Conservation (phyloP, 257 asterid genomes). For the Nicotiana tabacum region DNA sequence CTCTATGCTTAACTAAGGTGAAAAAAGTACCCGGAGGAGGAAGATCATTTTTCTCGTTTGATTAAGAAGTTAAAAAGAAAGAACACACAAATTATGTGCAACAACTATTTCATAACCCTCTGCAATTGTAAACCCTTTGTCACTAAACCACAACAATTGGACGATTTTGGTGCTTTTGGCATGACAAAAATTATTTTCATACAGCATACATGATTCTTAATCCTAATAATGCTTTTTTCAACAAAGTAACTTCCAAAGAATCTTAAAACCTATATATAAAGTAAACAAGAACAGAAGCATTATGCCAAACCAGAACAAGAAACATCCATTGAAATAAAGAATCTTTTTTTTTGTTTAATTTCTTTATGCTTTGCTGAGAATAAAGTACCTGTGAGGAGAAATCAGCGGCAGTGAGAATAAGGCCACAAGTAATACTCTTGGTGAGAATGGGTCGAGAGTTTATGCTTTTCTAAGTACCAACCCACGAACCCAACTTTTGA, state of each 20-base stretch:
- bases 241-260: background rate
- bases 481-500: constrained; percentile 39
- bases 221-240: background rate
- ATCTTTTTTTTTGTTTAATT: no score
- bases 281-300: background rate
- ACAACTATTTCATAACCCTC: background rate
- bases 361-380: no score
- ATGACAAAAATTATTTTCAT: no score
- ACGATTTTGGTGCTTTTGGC: no score
- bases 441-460: constrained; percentile 67
- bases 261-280: background rate
- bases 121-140: background rate
- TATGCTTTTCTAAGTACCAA: constrained; percentile 66
- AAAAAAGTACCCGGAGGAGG: background rate
- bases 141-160: background rate
- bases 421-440: constrained; percentile 62
- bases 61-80: background rate
- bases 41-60: background rate
- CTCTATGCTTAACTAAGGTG: background rate
- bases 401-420: constrained; percentile 80
- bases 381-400: constrained; percentile 69
- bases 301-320: background rate
- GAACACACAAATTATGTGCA: background rate
- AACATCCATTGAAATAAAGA: background rate
- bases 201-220: background rate